Base-by-base conservation (phyloP, 805 yeast genomes). In the Candida namnaoensis region DNA sequence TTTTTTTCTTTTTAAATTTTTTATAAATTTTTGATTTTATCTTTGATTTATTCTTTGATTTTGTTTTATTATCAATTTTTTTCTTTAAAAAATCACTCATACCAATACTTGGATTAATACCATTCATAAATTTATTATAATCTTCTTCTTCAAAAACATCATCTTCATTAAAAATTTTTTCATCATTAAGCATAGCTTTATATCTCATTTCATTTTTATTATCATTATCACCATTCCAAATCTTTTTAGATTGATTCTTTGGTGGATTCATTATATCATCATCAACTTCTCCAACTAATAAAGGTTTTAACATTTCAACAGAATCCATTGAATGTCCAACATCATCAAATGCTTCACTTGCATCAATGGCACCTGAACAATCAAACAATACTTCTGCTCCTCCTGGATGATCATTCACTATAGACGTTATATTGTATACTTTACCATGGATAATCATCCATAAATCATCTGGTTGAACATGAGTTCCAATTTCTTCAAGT, bases 281-380 rank as follows among this genome's bases (percentile, higher is more conserved):
- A 23, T 87, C 87, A 37, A 91, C 72, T 41, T 75, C 79, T 43
- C 99, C 99, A 43, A 91, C 73, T 53, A 74, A 70, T 50, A 88
- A 66, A 23, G 76, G 78, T 34, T 66, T 69, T 53, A 93, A 68
- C 56, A 84, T 73, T 51, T 82, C 88, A 46, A 80, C 77, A 25
- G 98, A 98, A 51, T 90, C 96, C 47, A 88, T 96, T 19, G 97
- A 87, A 66, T 93, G 99, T 23, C 99, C 99, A 57, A 93, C 93
- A 52, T 91, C 97, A 44, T 82, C 86, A 56, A 88, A 91, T 9
- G 86, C 78, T 51, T 82, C 80, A 7, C 93, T 82, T 10, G 91
- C 95, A 52, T 84, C 88, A 34, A 41, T 26, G 7, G 60, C 65
- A 5, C 93, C 95, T 30, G 85, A 95, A 51, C 82, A 83, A 46